Evolutionary conservation across 169 alveolate genomes (phyloP).

Genomic region (Nephromyces sp.): DNA sequence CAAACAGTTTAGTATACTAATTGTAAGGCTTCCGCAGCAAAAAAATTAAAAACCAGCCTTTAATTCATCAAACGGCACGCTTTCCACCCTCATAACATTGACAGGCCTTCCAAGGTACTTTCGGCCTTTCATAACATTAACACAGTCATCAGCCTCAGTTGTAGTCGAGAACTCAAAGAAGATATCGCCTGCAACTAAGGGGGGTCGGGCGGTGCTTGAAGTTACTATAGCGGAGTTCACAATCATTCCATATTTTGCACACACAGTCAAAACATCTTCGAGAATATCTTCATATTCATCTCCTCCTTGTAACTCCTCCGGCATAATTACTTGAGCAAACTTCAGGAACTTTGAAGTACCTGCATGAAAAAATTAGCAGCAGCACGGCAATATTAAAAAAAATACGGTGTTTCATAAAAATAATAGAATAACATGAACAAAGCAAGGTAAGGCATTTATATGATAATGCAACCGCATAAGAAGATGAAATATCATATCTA

Average conservation of each 20-base stretch:
- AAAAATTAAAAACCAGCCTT: no score
- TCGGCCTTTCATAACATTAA: conserved; percentile 6
- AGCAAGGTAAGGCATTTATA: no score
- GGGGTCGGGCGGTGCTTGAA: conserved; percentile 11
- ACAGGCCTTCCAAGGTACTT: conserved; percentile 24
- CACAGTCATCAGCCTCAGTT: conserved; percentile 4
- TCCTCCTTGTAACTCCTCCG: background rate
- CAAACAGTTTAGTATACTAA: no score
- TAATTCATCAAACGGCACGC: background rate
- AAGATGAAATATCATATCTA: no score
- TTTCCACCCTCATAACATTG: conserved; percentile 8
- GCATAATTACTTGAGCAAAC: conserved; percentile 12
- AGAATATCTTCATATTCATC: conserved; percentile 28
- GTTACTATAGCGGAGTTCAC: conserved; percentile 4
- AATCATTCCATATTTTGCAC: conserved; percentile 6
- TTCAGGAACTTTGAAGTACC: conserved; percentile 25
- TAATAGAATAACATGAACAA: no score
- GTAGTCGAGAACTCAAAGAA: conserved; percentile 13
- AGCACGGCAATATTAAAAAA: no score
- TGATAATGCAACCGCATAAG: no score
- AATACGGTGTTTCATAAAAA: no score
- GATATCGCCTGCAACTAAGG: conserved; percentile 24
- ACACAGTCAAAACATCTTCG: conserved; percentile 27
- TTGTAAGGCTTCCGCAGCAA: no score
- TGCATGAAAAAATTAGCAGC: no score